Evolutionary conservation across 2,329 filamentous ascomycete genomes (phyloP).

Genomic region (Phoma sp.): DNA sequence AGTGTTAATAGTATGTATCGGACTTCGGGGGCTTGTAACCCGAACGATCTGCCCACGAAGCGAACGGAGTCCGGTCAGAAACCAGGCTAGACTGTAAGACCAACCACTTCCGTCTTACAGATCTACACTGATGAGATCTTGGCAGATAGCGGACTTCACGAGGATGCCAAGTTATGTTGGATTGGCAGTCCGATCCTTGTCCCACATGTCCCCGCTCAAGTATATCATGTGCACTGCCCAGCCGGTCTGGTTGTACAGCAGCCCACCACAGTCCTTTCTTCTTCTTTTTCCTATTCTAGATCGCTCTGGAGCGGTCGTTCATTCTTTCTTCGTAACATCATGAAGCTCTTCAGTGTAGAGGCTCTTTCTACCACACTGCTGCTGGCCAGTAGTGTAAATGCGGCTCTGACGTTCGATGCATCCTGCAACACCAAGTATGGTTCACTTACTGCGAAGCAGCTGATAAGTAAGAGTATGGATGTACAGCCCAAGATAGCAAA

Average conservation of each 20-base stretch:
- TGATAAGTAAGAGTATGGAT: constrained; percentile 16
- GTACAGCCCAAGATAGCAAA: constrained; percentile 14
- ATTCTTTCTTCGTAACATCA: constrained; percentile 10
- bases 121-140: background rate
- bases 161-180: background rate
- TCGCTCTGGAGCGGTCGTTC: constrained; percentile 16
- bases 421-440: constrained; percentile 19
- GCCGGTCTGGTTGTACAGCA: background rate
- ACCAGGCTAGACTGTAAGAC: background rate
- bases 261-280: background rate
- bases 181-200: background rate
- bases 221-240: constrained; percentile 1
- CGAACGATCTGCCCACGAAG: background rate
- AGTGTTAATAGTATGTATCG: background rate
- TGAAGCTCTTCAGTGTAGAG: constrained; percentile 9
- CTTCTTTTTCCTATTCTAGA: background rate
- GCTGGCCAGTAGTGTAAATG: constrained; percentile 8
- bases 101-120: constrained; percentile 3
- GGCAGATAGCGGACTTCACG: constrained; percentile 3
- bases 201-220: background rate
- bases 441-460: constrained; percentile 14
- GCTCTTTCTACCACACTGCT: constrained; percentile 6
- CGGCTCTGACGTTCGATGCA: constrained; percentile 13
- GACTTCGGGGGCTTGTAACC: background rate
- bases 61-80: background rate